These are phyloP conservation scores for Toxicodendron radicans DNA, from an alignment of 345 rosid species.

Conservation along the genomic window DNA sequence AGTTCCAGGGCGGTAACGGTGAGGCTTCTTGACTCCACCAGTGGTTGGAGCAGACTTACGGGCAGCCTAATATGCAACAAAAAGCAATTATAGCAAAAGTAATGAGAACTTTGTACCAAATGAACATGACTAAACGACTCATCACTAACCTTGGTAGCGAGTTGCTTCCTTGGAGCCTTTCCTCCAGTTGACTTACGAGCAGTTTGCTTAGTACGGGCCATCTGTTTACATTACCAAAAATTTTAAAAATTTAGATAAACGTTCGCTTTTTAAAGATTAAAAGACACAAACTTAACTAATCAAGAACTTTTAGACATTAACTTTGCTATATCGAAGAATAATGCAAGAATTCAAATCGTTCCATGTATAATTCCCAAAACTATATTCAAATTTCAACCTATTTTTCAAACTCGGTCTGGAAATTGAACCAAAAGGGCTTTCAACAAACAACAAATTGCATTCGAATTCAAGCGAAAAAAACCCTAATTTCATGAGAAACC, in stretches of 20 bases:
- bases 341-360: no score
- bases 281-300: neutral
- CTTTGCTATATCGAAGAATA: no score
- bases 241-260: no score
- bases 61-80: slow-evolving; percentile 55
- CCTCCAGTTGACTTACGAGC: slow-evolving; percentile 98
- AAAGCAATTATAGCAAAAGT: no score
- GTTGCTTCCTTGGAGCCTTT: slow-evolving; percentile 97
- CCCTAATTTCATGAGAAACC: neutral
- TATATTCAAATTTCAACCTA: neutral
- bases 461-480: neutral
- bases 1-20: slow-evolving; percentile 92
- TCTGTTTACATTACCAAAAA: slow-evolving; percentile 23
- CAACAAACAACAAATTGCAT: neutral
- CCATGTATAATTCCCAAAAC: neutral
- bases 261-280: neutral
- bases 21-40: slow-evolving; percentile 94
- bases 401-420: no score
- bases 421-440: no score
- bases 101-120: no score
- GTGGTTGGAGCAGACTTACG: slow-evolving; percentile 97
- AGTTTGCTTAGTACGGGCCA: slow-evolving; percentile 97
- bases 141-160: slow-evolving; percentile 70
- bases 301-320: no score
- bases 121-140: neutral